Base-by-base conservation (phyloP, 208 protist genomes). In the Acanthamoeba culbertsoni region DNA sequence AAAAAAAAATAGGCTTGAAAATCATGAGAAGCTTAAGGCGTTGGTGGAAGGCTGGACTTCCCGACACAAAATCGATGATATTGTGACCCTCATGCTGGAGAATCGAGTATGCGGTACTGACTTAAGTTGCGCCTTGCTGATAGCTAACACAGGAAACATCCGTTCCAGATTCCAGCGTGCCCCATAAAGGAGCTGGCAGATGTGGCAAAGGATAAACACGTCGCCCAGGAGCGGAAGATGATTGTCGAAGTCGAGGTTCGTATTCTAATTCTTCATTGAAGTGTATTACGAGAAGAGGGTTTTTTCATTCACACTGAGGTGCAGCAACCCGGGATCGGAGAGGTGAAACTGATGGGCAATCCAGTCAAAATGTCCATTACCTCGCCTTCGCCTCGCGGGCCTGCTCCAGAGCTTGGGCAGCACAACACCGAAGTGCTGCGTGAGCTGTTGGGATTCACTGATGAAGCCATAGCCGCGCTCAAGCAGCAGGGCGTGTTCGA, bases 281-380 rank as follows among this genome's bases (percentile, higher is more conserved):
- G 35, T 46, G 20, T 16, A 20, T 43, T 77, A 28, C 33, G 26
- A 28, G 26, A 0, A 31, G 59, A 0, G 28, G 20, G 10, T 35
- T 12, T n/a, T 45, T 6, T 23, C 71, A n/a, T n/a, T n/a, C n/a
- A n/a, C 20, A 51, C 51, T 3, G 0, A 14, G 1, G 8, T 33
- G 3, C 82, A 90, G 82, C 82, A 90, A 90, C 82, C 82, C 3
- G 82, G 0, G 55, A 68, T 90, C 3, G 82, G 82, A 4, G 23
- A n/a, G 28, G 82, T 90, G 45, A 59, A 90, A 53, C 55, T 90
- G 51, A 90, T 90, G 82, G 82, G 82, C 82, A 90, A 90, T 18
- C 82, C 82, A 0, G 55, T 90, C 1, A 90, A 90, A 53, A 90
- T 90, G 82, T 68, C 53, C 12, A 8, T 48, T 40, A 90, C 82